Conservation (phyloP, 2,329 filamentous ascomycete genomes). For the Sporothrix protearum region DNA sequence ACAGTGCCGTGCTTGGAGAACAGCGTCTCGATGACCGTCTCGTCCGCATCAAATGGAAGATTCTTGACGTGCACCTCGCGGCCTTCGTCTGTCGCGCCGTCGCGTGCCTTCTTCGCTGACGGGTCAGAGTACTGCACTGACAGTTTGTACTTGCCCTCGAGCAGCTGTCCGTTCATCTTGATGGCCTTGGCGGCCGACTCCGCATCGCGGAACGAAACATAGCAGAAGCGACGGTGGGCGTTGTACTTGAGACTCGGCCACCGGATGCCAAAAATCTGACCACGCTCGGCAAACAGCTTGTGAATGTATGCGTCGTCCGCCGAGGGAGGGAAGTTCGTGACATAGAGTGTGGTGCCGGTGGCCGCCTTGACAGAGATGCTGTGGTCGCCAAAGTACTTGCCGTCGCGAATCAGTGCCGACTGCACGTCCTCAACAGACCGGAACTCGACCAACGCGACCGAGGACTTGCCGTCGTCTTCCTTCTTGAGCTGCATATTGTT, state of each 20-base stretch:
- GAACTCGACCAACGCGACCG: slow-evolving; percentile 81
- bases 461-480: slow-evolving; percentile 57
- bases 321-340: slow-evolving; percentile 82
- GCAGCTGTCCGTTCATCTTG: slow-evolving; percentile 64
- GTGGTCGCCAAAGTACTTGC: slow-evolving; percentile 71
- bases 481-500: slow-evolving; percentile 68
- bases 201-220: slow-evolving; percentile 76
- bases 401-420: slow-evolving; percentile 75
- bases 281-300: slow-evolving; percentile 67
- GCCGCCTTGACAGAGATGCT: slow-evolving; percentile 72
- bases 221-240: slow-evolving; percentile 87
- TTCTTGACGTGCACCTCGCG: slow-evolving; percentile 79
- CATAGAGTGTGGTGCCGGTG: slow-evolving; percentile 75
- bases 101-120: slow-evolving; percentile 68
- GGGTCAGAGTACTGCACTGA: slow-evolving; percentile 83
- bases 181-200: slow-evolving; percentile 69
- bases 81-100: slow-evolving; percentile 78
- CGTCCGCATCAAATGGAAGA: slow-evolving; percentile 58
- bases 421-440: slow-evolving; percentile 73
- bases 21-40: slow-evolving; percentile 65
- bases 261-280: slow-evolving; percentile 78
- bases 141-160: slow-evolving; percentile 67
- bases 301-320: slow-evolving; percentile 69
- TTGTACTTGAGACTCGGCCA: slow-evolving; percentile 91
- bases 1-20: slow-evolving; percentile 76